A percentile compares a stretch with the other conserved stretches of the same genome.
These are phyloP conservation scores for Boletus eberwhitei DNA, from an alignment of 768 basidiomycete genomes.

Conservation along the genomic window DNA sequence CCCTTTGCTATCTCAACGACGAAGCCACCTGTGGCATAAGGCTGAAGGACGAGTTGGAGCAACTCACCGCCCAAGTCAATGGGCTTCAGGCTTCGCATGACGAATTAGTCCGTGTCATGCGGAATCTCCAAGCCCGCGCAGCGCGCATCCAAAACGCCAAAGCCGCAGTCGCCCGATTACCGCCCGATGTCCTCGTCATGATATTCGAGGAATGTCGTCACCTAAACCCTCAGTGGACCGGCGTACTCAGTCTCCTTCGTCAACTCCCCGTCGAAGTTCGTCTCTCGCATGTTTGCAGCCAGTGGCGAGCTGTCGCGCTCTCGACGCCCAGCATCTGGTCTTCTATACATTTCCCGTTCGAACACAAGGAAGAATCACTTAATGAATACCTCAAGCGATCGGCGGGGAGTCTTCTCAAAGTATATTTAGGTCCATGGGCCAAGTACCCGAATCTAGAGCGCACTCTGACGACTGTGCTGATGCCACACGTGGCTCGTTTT, in stretches of 20 bases:
- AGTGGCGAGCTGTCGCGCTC: slow-evolving; percentile 36
- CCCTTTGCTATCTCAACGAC: slow-evolving; percentile 24
- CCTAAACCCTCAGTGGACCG: slow-evolving; percentile 30
- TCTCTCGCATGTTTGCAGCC: slow-evolving; percentile 33
- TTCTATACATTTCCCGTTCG: slow-evolving; percentile 30
- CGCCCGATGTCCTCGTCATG: slow-evolving; percentile 30
- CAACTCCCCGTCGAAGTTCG: slow-evolving; percentile 33
- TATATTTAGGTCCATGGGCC: slow-evolving; percentile 34
- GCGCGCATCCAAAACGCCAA: slow-evolving; percentile 32
- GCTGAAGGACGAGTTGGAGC: slow-evolving; percentile 24
- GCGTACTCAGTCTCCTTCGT: slow-evolving; percentile 31
- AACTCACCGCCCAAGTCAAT: slow-evolving; percentile 24
- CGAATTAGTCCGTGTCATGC: slow-evolving; percentile 24
- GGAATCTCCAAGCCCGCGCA: slow-evolving; percentile 27
- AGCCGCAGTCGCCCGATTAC: slow-evolving; percentile 29
- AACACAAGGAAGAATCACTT: slow-evolving; percentile 29
- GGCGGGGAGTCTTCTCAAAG: slow-evolving; percentile 27
- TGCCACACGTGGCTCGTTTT: slow-evolving; percentile 31
- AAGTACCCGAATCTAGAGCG: slow-evolving; percentile 29
- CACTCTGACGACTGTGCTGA: slow-evolving; percentile 21
- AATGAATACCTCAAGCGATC: slow-evolving; percentile 33
- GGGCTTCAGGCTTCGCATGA: slow-evolving; percentile 30
- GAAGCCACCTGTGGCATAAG: slow-evolving; percentile 3
- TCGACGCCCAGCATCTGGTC: slow-evolving; percentile 35
- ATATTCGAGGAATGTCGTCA: slow-evolving; percentile 33